Evolutionary conservation across 75 land plant species (phyloP).

Genomic region (Pinus albicaulis): DNA sequence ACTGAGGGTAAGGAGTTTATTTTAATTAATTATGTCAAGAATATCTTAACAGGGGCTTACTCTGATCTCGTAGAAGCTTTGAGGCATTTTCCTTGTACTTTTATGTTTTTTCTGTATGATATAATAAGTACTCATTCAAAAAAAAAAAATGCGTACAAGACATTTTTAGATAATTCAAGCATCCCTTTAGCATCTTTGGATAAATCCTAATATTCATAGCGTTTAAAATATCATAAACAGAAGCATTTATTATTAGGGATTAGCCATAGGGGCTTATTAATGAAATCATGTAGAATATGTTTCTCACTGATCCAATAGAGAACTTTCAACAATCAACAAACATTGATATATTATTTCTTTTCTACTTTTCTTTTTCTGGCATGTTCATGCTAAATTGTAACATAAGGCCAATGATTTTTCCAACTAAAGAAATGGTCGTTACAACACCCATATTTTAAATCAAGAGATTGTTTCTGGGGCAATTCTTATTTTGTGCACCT

Average conservation of each 20-base stretch:
- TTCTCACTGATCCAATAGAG: neutral
- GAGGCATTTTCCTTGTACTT: no score
- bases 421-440: neutral
- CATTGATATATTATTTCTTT: neutral
- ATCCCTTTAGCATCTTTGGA: neutral
- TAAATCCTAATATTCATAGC: neutral
- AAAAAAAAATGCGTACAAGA: no score
- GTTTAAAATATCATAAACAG: neutral
- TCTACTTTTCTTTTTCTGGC: neutral
- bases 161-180: neutral
- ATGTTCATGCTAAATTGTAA: neutral
- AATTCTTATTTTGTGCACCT: neutral
- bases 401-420: neutral
- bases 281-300: neutral
- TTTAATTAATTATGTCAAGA: no score
- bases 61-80: no score
- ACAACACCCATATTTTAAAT: neutral
- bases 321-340: neutral
- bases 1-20: no score
- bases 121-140: no score
- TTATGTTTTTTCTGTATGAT: no score
- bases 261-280: neutral
- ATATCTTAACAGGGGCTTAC: no score
- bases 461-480: neutral
- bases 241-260: neutral